phyloP scores from a whole-genome alignment of 2,329 filamentous ascomycete species.

The Rasamsonia emersonii region DNA sequence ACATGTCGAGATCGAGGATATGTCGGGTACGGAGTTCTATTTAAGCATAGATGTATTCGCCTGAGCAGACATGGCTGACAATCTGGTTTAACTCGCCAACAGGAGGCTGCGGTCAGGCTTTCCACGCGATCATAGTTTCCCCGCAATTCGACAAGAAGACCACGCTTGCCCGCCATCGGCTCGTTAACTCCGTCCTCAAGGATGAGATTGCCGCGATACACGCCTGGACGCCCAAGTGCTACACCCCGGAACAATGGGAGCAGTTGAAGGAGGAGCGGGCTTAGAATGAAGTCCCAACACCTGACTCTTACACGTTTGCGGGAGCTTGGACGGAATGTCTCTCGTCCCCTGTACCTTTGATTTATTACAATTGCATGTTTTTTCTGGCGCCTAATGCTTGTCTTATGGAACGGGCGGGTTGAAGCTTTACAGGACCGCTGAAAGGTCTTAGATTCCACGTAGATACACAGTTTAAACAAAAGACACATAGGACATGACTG shows the following conservation, averaged over 20 bases:
- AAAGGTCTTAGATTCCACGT: too few relatives aligned
- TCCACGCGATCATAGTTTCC: slow-evolving; percentile 62
- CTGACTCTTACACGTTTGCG: too few relatives aligned
- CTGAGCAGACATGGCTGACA: too few relatives aligned
- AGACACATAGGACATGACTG: too few relatives aligned
- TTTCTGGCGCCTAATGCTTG: too few relatives aligned
- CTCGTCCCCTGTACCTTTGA: too few relatives aligned
- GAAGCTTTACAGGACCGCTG: too few relatives aligned
- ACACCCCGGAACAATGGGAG: slow-evolving; percentile 84
- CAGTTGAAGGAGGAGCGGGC: slow-evolving; percentile 45
- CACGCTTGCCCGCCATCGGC: slow-evolving; percentile 73
- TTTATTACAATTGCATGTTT: too few relatives aligned
- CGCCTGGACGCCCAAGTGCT: slow-evolving; percentile 90
- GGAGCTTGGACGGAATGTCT: too few relatives aligned
- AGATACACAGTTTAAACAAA: too few relatives aligned
- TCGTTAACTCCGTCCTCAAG: slow-evolving; percentile 77
- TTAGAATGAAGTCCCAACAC: slow-evolving; percentile 4
- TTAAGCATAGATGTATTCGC: too few relatives aligned
- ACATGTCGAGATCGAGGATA: slow-evolving; percentile 81
- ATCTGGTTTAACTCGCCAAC: slow-evolving; percentile 8
- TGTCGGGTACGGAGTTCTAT: slow-evolving; percentile 65
- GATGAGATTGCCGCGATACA: slow-evolving; percentile 85
- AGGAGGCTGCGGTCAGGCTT: slow-evolving; percentile 66
- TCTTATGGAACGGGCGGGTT: too few relatives aligned
- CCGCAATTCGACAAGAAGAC: slow-evolving; percentile 61